Conservation (phyloP, 2,329 filamentous ascomycete genomes). For the Microdochium nivale region DNA sequence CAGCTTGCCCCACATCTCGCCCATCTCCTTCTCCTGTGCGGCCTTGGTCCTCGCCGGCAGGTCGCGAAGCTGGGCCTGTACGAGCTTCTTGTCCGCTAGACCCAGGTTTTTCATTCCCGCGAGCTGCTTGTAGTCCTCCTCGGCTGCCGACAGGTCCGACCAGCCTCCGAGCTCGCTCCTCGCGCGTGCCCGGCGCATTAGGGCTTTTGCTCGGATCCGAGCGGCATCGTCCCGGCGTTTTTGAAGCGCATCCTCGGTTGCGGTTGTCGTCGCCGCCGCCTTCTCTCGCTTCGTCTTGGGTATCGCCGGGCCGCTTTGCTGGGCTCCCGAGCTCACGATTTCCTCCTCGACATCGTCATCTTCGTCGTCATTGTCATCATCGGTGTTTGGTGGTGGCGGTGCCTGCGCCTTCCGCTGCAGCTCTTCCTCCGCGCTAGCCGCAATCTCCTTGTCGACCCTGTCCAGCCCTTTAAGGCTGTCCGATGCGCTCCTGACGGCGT, state of each 20-base stretch:
- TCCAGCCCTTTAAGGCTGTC: constrained; percentile 66
- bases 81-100: constrained; percentile 56
- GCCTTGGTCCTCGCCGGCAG: constrained; percentile 63
- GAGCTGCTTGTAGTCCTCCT: constrained; percentile 70
- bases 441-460: constrained; percentile 35
- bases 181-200: constrained; percentile 71
- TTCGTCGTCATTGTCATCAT: constrained; percentile 30
- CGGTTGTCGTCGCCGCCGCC: background rate
- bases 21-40: constrained; percentile 81
- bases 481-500: constrained; percentile 66
- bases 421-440: constrained; percentile 17
- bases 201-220: constrained; percentile 72
- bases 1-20: constrained; percentile 95
- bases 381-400: constrained; percentile 32
- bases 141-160: constrained; percentile 69
- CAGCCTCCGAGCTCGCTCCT: constrained; percentile 66
- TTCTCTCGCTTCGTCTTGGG: constrained; percentile 13
- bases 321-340: constrained; percentile 51
- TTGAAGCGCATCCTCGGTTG: constrained; percentile 16
- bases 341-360: constrained; percentile 43
- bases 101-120: constrained; percentile 51
- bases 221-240: constrained; percentile 54
- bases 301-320: constrained; percentile 33
- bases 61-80: constrained; percentile 54
- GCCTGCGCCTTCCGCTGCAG: constrained; percentile 35